Percentiles rank a stretch among this genome's conserved stretches.
phyloP scores from a whole-genome alignment of 202 grass and related monocot genomes.

The Setaria italica region DNA sequence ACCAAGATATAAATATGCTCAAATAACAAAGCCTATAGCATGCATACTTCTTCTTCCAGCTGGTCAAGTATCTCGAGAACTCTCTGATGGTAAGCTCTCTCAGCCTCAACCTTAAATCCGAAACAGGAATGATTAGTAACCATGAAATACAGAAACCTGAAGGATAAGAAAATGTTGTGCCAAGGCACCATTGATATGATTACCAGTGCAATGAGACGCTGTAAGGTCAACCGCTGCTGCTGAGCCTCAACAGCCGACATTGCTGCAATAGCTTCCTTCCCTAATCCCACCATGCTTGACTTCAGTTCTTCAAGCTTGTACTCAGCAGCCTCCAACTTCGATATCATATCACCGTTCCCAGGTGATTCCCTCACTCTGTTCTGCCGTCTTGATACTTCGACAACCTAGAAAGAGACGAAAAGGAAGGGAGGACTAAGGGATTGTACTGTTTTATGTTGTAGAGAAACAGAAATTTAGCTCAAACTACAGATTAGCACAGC shows the following conservation, averaged over 20 bases:
- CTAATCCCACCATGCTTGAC: conserved; percentile 81
- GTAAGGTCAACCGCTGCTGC: conserved; percentile 91
- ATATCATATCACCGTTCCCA: conserved; percentile 70
- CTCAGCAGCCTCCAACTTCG: conserved; percentile 88
- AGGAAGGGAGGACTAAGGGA: background rate
- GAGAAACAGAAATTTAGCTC: background rate
- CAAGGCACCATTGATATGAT: conserved; percentile 16
- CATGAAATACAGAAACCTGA: conserved; percentile 13
- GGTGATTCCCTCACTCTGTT: conserved; percentile 77
- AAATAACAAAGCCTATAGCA: conserved; percentile 29
- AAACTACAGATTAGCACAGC: background rate
- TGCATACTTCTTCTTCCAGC: conserved; percentile 73
- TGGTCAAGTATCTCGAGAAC: conserved; percentile 85
- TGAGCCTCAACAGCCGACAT: conserved; percentile 93
- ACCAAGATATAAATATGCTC: conserved; percentile 18
- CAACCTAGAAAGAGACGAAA: conserved; percentile 44
- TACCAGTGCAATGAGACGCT: conserved; percentile 91
- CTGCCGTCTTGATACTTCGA: conserved; percentile 92
- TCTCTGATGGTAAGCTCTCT: conserved; percentile 86
- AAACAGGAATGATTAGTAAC: conserved; percentile 40
- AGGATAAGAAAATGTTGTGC: background rate
- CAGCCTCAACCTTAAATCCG: conserved; percentile 74
- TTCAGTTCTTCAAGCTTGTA: conserved; percentile 92
- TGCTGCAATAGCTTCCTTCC: conserved; percentile 87
- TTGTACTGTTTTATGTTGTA: background rate